Percentiles rank a stretch among this genome's conserved stretches.
phyloP scores from a whole-genome alignment of 768 basidiomycete genomes.

The Lactarius tabidus region DNA sequence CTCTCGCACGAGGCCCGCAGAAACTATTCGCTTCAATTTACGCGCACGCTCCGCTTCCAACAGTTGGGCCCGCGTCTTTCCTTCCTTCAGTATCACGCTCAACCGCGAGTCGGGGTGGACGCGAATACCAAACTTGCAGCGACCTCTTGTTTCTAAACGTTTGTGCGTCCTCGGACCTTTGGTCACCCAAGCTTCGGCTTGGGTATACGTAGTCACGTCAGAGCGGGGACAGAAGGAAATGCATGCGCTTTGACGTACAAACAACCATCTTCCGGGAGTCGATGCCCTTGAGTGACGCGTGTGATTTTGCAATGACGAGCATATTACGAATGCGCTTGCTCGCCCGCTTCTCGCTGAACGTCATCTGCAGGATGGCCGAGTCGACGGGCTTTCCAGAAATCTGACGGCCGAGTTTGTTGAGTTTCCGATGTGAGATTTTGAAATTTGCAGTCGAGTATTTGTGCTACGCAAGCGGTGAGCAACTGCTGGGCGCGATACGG shows the following conservation, averaged over 20 bases:
- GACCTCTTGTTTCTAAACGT: constrained; percentile 76
- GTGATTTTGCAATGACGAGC: constrained; percentile 81
- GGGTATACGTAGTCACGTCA: neutral
- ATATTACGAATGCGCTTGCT: constrained; percentile 84
- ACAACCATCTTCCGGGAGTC: constrained; percentile 70
- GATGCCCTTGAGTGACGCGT: constrained; percentile 76
- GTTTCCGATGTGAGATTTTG: constrained; percentile 90
- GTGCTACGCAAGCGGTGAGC: constrained; percentile 49
- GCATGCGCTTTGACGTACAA: constrained; percentile 47
- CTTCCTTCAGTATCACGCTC: constrained; percentile 74
- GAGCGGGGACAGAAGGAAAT: neutral
- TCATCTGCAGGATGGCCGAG: constrained; percentile 94
- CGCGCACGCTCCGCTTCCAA: constrained; percentile 58
- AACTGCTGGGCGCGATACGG: neutral
- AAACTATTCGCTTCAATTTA: constrained; percentile 72
- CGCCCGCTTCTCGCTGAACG: constrained; percentile 91
- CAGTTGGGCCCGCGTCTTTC: constrained; percentile 69
- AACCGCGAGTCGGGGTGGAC: constrained; percentile 72
- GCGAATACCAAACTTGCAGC: constrained; percentile 75
- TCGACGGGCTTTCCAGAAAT: constrained; percentile 91
- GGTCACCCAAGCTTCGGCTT: constrained; percentile 93
- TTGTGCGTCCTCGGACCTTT: constrained; percentile 67
- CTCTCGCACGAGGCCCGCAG: constrained; percentile 75
- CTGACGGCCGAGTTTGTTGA: constrained; percentile 84
- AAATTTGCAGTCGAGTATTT: constrained; percentile 90